Conservation (phyloP, 768 basidiomycete genomes). For the Agaricus bisporus region DNA sequence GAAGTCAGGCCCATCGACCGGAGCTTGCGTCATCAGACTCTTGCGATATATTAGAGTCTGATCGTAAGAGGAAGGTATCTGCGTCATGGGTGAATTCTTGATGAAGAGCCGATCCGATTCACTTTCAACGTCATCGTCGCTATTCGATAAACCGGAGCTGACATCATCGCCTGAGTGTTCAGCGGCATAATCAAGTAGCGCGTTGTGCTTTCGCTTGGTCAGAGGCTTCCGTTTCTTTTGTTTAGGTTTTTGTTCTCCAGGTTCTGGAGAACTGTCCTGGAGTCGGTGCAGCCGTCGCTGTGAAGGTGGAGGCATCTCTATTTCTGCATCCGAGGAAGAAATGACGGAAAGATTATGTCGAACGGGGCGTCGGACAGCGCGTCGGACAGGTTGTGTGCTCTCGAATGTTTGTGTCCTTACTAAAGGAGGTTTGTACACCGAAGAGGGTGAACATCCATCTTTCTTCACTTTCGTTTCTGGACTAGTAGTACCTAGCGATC, state of each 20-base stretch:
- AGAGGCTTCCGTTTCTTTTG: slow-evolving; percentile 18
- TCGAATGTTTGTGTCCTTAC: background rate
- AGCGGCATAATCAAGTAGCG: slow-evolving; percentile 64
- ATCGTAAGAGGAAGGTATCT: slow-evolving; percentile 66
- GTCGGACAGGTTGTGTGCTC: background rate
- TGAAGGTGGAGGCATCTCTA: slow-evolving; percentile 23
- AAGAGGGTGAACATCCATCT: slow-evolving; percentile 22
- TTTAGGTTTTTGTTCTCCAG: slow-evolving; percentile 5
- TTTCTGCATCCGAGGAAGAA: slow-evolving; percentile 15
- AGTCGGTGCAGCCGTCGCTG: slow-evolving; percentile 32
- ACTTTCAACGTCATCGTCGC: slow-evolving; percentile 50
- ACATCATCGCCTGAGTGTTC: slow-evolving; percentile 77
- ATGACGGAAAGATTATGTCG: background rate
- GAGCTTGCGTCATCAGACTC: slow-evolving; percentile 68
- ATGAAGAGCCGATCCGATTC: slow-evolving; percentile 69
- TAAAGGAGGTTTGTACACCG: slow-evolving; percentile 28
- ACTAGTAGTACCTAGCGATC: slow-evolving; percentile 7
- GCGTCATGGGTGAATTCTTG: slow-evolving; percentile 57
- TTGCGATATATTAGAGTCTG: slow-evolving; percentile 65
- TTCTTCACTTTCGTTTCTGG: slow-evolving; percentile 12
- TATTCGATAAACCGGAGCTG: slow-evolving; percentile 54
- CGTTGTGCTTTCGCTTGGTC: slow-evolving; percentile 21
- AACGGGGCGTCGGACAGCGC: background rate
- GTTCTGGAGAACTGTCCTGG: slow-evolving; percentile 18
- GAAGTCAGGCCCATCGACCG: slow-evolving; percentile 48